A percentile compares a stretch with the other conserved stretches of the same genome.
These are phyloP conservation scores for Botrytis medusae DNA, from an alignment of 2,329 filamentous ascomycete genomes.

Conservation along the genomic window DNA sequence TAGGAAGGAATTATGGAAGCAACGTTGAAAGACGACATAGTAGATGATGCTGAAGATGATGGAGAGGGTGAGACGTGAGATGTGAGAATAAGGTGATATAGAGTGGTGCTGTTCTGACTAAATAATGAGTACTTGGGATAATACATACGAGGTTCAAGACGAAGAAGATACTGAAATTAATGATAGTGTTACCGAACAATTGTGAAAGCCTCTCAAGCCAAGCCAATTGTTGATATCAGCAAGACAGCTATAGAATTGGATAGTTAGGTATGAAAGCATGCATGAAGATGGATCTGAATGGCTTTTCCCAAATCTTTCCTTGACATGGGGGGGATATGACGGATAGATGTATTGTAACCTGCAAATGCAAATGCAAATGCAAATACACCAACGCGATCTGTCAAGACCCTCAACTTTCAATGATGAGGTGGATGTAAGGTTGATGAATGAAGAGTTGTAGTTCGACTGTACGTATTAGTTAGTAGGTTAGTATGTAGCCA, in stretches of 20 bases:
- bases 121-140: neutral
- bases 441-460: neutral
- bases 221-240: constrained; percentile 15
- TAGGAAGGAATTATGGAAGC: neutral
- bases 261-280: neutral
- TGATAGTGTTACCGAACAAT: neutral
- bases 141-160: neutral
- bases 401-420: neutral
- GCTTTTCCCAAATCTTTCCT: constrained; percentile 7
- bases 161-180: neutral
- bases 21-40: neutral
- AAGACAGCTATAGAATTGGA: neutral
- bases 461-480: neutral
- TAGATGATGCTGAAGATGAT: too few relatives aligned
- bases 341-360: constrained; percentile 16
- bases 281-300: neutral
- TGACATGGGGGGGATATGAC: constrained; percentile 12
- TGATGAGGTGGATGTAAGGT: neutral
- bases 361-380: constrained; percentile 1
- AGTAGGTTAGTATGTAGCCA: neutral
- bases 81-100: neutral
- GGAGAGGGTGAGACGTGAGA: neutral
- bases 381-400: neutral
- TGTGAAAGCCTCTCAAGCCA: constrained; percentile 7
- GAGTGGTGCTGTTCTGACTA: constrained; percentile 4